Evolutionary conservation across 2,329 filamentous ascomycete genomes (phyloP), one percentile per base, ranked within the genome.

Genomic region (Zasmidium cellare): DNA sequence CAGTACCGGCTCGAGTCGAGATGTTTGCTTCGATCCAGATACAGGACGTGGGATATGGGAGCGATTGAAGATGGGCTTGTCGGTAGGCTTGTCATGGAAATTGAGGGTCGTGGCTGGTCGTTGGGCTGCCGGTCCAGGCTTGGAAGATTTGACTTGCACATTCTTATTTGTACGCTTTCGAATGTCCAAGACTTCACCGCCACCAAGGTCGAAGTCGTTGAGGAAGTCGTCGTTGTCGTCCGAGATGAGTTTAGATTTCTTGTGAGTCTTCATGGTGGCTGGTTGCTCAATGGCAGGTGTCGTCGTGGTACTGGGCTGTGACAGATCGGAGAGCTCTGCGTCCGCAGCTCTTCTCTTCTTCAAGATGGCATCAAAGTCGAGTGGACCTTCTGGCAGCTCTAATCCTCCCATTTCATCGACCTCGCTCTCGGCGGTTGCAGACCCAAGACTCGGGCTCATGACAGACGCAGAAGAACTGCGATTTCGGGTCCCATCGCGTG

Each of bases 391-490:
- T 0, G 94, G 94, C 18, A 97, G 80, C 19, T 96, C 80, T 14
- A 99, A 82, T n/a, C 93, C 93, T 60, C 94, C 90, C 59, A 97
- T 84, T 6, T 90, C 89, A 73, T 97, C 93, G 65, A 96, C 92
- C 71, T 97, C 93, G 70, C 92, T 97, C 77, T 97, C 94, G 1
- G 92, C 96, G 66, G 96, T 87, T 63, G 90, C 94, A 74, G 93
- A 97, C 19, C 92, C 90, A 56, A 96, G 84, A 72, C 92, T 97
- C 14, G 94, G 93, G 71, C 93, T 97, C 73, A 97, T 83, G 24
- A 91, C 90, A 41, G 92, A 96, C 35, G 88, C 86, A 18, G 91
- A 93, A 1, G 92, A 96, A 77, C 91, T 94, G 68, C 91, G 87
- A 68, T 87, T 87, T 50, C 91, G 86, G n/a, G 82, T 55, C 23